Conservation (phyloP, 371 early-diverging fungal genomes). For the Capillidium heterosporum region DNA sequence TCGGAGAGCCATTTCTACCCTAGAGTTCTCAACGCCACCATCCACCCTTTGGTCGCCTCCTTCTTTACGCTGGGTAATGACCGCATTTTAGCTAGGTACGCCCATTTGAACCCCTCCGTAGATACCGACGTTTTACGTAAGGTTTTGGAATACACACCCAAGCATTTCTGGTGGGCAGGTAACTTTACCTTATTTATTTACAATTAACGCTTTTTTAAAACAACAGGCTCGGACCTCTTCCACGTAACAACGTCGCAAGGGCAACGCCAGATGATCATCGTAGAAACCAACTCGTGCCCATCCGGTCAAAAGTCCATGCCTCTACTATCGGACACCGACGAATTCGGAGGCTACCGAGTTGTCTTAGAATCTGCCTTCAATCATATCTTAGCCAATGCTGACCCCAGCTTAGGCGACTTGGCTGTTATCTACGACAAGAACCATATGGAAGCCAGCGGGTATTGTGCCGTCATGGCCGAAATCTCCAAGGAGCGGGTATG, state of each 20-base stretch:
- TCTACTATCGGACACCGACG: conserved; percentile 61
- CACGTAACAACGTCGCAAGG: conserved; percentile 76
- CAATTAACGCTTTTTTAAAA: neutral
- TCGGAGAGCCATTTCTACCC: conserved; percentile 81
- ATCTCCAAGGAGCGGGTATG: conserved; percentile 66
- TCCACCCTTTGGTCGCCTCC: conserved; percentile 66
- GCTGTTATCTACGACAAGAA: conserved; percentile 87
- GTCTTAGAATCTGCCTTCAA: conserved; percentile 64
- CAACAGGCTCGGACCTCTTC: conserved; percentile 67
- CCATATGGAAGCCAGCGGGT: conserved; percentile 79
- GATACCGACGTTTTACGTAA: conserved; percentile 37
- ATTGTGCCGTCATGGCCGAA: conserved; percentile 77
- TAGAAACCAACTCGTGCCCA: conserved; percentile 88
- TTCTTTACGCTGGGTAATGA: conserved; percentile 82
- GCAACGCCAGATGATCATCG: conserved; percentile 87
- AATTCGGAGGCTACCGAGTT: conserved; percentile 54
- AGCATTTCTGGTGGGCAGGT: conserved; percentile 85
- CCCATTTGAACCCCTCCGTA: conserved; percentile 77
- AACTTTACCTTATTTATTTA: conserved; percentile 8
- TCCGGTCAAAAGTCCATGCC: conserved; percentile 95
- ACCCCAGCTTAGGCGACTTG: conserved; percentile 50
- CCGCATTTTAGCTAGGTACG: conserved; percentile 73
- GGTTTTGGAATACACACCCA: conserved; percentile 52
- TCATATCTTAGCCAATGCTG: conserved; percentile 47
- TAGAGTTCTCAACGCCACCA: conserved; percentile 76